Base-by-base conservation (phyloP, 179 eudicot genomes). In the Corrigiola litoralis region DNA sequence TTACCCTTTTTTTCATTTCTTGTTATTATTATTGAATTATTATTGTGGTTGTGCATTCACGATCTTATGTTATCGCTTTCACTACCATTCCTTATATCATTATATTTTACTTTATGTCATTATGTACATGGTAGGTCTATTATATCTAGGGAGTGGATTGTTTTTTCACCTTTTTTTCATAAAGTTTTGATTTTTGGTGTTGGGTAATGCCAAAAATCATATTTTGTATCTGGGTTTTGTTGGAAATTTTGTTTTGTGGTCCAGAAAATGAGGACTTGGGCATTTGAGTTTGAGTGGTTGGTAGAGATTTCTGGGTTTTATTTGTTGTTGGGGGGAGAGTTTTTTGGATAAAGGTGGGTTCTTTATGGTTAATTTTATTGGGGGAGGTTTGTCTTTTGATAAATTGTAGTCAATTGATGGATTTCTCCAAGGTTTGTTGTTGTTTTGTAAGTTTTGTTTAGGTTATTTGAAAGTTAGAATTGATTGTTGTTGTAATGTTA, bases 1-100 rank as follows among this genome's bases (percentile, higher is more conserved):
- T 40, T 37, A 20, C 18, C 36, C 16, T 17, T 42, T 51, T 17
- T 58, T 18, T 36, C 1, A 17, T 14, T 45, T 59, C 25, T 46
- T 50, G 0, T 21, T 24, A 28, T 23, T 4, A 29, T 56, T 12
- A 5, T 16, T 58, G 0, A 5, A 16, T 48, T 38, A 7, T 27
- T 33, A 45, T 72, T 63, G 63, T 73, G 69, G 80, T 72, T 72
- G 68, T 63, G 55, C 77, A 68, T 77, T 77, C 77, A 24, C 70
- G 29, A 58, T 72, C 74, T 67, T 65, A 14, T 32, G 23, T 8
- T 41, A 28, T 77, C 80, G 29, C 62, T 72, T 58, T 77, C 80
- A 56, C 61, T 37, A 61, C 48, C 56, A 67, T 72, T 67, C 58
- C 49, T 31, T 28, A 33, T 65, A 76, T 69, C 58, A 50, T 67